phyloP scores from a whole-genome alignment of 352 stramenopile genomes.

The Halophytophthora polymorphica region DNA sequence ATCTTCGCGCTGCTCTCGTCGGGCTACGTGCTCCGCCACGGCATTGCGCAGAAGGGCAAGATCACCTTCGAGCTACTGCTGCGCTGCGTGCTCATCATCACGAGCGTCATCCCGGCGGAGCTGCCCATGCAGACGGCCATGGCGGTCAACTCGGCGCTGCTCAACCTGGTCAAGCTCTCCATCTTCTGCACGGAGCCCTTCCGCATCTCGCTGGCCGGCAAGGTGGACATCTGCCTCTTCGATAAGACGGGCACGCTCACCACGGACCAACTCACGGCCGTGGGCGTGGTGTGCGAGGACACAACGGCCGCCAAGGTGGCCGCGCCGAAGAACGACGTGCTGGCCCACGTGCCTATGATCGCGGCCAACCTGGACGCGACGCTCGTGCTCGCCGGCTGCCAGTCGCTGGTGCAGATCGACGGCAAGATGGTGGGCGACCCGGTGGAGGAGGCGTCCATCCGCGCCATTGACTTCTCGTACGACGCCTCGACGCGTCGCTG shows the following conservation, averaged over 20 bases:
- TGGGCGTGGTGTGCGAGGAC: constrained; percentile 90
- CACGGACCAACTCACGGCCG: constrained; percentile 93
- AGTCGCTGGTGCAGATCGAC: constrained; percentile 97
- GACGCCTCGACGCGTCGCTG: constrained; percentile 71
- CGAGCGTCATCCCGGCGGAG: constrained; percentile 97
- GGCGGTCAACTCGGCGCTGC: constrained; percentile 96
- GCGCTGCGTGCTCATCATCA: constrained; percentile 98
- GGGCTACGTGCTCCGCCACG: constrained; percentile 91
- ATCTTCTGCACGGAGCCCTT: constrained; percentile 99
- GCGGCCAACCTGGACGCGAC: constrained; percentile 76
- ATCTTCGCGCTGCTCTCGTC: constrained; percentile 96
- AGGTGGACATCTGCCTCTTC: constrained; percentile 96
- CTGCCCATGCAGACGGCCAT: constrained; percentile 98
- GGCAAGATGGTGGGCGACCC: constrained; percentile 96
- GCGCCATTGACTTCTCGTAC: constrained; percentile 94
- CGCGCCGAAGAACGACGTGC: constrained; percentile 40
- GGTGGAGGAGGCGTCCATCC: constrained; percentile 96
- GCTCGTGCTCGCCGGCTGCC: constrained; percentile 89
- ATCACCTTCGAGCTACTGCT: constrained; percentile 96
- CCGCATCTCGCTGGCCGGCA: constrained; percentile 96
- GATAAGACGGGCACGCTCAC: constrained; percentile 99
- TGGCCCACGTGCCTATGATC: constrained; percentile 80
- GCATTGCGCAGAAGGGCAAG: constrained; percentile 85
- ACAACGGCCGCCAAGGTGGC: constrained; percentile 34
- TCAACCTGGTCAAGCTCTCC: constrained; percentile 92